Conservation (phyloP, 768 basidiomycete species). For the Erythrobasidium yunnanense region DNA sequence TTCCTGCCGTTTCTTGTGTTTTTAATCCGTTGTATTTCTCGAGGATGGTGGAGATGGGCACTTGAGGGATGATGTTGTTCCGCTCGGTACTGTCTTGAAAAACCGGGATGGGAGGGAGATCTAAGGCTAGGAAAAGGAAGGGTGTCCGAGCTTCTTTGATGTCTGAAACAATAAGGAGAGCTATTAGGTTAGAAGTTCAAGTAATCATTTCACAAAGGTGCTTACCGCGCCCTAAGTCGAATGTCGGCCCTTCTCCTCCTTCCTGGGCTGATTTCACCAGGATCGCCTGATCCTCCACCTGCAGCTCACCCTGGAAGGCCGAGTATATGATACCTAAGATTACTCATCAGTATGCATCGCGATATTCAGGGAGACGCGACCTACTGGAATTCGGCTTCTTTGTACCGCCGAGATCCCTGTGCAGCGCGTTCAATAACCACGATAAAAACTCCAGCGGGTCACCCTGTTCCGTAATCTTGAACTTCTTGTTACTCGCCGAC, state of each 20-base stretch:
- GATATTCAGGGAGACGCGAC: no score
- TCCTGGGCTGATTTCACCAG: slow-evolving; percentile 61
- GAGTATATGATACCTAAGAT: slow-evolving; percentile 89
- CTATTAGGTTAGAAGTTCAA: no score
- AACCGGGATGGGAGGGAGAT: slow-evolving; percentile 90
- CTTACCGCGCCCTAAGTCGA: no score
- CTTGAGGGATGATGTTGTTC: slow-evolving; percentile 90
- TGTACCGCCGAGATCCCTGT: slow-evolving; percentile 87
- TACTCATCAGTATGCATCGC: no score
- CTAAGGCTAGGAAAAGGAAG: slow-evolving; percentile 89
- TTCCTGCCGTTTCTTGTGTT: slow-evolving; percentile 80
- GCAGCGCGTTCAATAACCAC: slow-evolving; percentile 87
- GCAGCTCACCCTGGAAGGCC: slow-evolving; percentile 86
- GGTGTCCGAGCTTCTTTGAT: slow-evolving; percentile 75
- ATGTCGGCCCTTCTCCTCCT: slow-evolving; percentile 44
- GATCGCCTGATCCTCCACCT: slow-evolving; percentile 86
- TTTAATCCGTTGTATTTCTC: slow-evolving; percentile 87
- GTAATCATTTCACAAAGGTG: no score
- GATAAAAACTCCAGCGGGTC: slow-evolving; percentile 92
- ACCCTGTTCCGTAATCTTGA: slow-evolving; percentile 83
- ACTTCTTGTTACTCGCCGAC: slow-evolving; percentile 75
- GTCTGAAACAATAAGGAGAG: no score
- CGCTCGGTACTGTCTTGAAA: slow-evolving; percentile 94
- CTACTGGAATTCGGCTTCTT: slow-evolving; percentile 84
- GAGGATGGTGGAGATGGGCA: slow-evolving; percentile 75